A percentile compares a stretch with the other conserved stretches of the same genome.
Evolutionary conservation across 805 yeast species (phyloP).

Genomic region (Metschnikowia lochheadii): DNA sequence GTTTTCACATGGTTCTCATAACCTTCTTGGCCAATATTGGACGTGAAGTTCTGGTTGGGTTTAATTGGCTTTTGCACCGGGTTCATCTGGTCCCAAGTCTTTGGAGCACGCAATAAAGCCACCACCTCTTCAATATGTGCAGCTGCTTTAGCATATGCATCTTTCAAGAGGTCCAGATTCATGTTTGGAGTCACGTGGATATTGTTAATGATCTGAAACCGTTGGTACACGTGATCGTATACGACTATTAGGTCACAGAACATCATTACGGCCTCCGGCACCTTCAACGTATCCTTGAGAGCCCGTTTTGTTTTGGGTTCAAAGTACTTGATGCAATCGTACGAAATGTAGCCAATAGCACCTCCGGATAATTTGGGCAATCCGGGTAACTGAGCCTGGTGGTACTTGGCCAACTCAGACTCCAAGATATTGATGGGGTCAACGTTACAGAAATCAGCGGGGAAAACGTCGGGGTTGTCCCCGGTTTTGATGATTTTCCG

Average conservation of each 20-base stretch:
- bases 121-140: slow-evolving; percentile 57
- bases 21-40: slow-evolving; percentile 92
- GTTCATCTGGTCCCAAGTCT: slow-evolving; percentile 44
- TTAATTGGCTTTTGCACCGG: slow-evolving; percentile 77
- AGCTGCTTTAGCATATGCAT: slow-evolving; percentile 52
- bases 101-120: slow-evolving; percentile 41
- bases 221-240: slow-evolving; percentile 89
- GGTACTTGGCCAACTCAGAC: slow-evolving; percentile 58
- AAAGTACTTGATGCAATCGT: slow-evolving; percentile 94
- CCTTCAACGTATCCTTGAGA: slow-evolving; percentile 70
- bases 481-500: slow-evolving; percentile 82
- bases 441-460: slow-evolving; percentile 40
- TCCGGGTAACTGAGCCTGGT: slow-evolving; percentile 77
- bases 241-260: slow-evolving; percentile 86
- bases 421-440: slow-evolving; percentile 82
- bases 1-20: slow-evolving; percentile 76
- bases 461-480: slow-evolving; percentile 40
- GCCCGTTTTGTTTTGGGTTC: slow-evolving; percentile 84
- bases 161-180: slow-evolving; percentile 27
- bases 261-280: slow-evolving; percentile 94
- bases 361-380: slow-evolving; percentile 88
- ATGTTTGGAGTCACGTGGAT: slow-evolving; percentile 41
- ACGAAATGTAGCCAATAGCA: slow-evolving; percentile 92
- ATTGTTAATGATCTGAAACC: slow-evolving; percentile 87
- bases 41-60: slow-evolving; percentile 63